Conservation (phyloP, 768 basidiomycete species). For the Lepiota venenata region DNA sequence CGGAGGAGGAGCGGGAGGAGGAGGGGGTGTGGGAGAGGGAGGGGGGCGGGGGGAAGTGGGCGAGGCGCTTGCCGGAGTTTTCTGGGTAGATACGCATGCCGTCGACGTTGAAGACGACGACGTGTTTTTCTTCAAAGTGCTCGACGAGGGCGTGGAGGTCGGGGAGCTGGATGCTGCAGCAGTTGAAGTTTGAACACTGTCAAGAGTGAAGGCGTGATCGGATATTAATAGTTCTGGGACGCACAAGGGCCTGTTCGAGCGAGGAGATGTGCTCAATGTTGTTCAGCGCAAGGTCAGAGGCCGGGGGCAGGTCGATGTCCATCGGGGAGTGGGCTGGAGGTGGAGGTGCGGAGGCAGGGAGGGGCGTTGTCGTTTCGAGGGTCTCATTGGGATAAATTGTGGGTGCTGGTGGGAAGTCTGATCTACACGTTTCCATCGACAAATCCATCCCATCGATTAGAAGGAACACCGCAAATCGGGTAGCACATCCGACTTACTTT, state of each 20-base stretch:
- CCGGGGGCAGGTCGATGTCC: conserved; percentile 10
- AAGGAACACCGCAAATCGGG: conserved; percentile 5
- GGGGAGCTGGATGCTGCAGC: conserved; percentile 41
- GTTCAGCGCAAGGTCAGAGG: conserved; percentile 12
- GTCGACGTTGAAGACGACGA: conserved; percentile 20
- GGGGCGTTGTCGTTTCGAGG: background rate
- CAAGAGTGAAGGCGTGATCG: conserved; percentile 7
- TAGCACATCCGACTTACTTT: conserved; percentile 3
- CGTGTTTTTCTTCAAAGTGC: conserved; percentile 43
- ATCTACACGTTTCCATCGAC: conserved; percentile 12
- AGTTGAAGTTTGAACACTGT: conserved; percentile 38
- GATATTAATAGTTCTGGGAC: conserved; percentile 12
- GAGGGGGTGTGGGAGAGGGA: conserved; percentile 14
- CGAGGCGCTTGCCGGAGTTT: conserved; percentile 7
- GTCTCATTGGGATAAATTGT: conserved; percentile 5
- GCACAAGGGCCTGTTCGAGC: conserved; percentile 25
- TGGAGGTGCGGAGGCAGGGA: background rate
- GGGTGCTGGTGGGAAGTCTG: conserved; percentile 4
- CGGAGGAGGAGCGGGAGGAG: conserved; percentile 18
- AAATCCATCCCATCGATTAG: conserved; percentile 9
- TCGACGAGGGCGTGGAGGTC: conserved; percentile 49
- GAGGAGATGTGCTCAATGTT: conserved; percentile 24
- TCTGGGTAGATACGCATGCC: conserved; percentile 31
- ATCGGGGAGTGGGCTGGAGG: conserved; percentile 2
- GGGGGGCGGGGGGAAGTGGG: conserved; percentile 11